Evolutionary conservation across 1,139 yeast genomes (phyloP), one percentile per base, ranked within the genome.

Genomic region (Hyphopichia buzzinii): DNA sequence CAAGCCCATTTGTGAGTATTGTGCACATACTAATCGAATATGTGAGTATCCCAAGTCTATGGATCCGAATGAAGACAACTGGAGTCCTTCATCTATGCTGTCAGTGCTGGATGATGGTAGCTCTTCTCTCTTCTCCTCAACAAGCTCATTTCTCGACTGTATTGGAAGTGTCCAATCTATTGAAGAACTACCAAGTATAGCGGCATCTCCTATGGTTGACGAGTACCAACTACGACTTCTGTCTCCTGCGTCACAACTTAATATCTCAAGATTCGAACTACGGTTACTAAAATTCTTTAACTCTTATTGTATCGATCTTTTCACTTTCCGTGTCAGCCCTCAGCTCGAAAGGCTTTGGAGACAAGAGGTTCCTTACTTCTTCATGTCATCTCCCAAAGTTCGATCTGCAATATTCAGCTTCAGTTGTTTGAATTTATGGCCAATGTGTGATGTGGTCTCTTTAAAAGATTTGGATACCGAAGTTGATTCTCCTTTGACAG

Each of bases 1-100:
- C 3, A 53, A 50, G 37, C 74, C 74, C 2, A 24, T 31, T 7
- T 67, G 73, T 50, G 72, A 67, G 38, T 67, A 67, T 42, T 66
- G 73, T 39, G 33, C 31, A 4, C 62, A 62, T 35, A 63, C 68
- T n/a, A 42, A 43, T 13, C 44, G 69, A 26, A 39, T 40, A 13
- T 67, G 72, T 41, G 41, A 47, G 2, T 66, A 65, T 38, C 34
- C 38, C 1, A 35, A 25, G 19, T n/a, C n/a, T n/a, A n/a, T n/a
- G n/a, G n/a, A n/a, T n/a, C n/a, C n/a, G n/a, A n/a, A n/a, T n/a
- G n/a, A n/a, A n/a, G n/a, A n/a, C n/a, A n/a, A n/a, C n/a, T n/a
- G n/a, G n/a, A n/a, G n/a, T n/a, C n/a, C n/a, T n/a, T n/a, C n/a
- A n/a, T n/a, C n/a, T n/a, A n/a, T n/a, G n/a, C n/a, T n/a, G n/a